phyloP scores from a whole-genome alignment of 108 stramenopile species.

The Pseudonitzschia pungens region DNA sequence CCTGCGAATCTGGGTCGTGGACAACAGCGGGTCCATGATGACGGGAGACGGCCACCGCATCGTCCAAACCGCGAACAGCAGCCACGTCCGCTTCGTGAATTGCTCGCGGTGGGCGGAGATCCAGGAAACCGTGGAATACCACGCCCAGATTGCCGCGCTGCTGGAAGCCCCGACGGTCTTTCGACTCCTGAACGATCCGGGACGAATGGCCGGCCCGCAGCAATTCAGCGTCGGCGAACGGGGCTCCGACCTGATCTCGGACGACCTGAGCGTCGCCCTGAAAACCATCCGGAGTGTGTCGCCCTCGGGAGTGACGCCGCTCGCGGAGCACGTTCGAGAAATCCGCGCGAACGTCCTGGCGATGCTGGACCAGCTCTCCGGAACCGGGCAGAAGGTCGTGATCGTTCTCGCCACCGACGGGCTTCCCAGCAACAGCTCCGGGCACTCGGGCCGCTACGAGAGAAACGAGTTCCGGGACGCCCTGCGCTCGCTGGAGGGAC shows the following conservation, averaged over 20 bases:
- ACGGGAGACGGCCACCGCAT: slow-evolving; percentile 79
- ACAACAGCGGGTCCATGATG: slow-evolving; percentile 73
- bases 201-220: slow-evolving; percentile 40
- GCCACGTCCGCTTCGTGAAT: slow-evolving; percentile 36
- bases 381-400: slow-evolving; percentile 68
- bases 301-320: slow-evolving; percentile 79
- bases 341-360: slow-evolving; percentile 59
- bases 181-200: slow-evolving; percentile 63
- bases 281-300: slow-evolving; percentile 50
- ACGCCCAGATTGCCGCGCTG: slow-evolving; percentile 50
- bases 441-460: slow-evolving; percentile 25
- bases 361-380: slow-evolving; percentile 43
- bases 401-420: slow-evolving; percentile 89
- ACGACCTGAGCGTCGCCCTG: slow-evolving; percentile 50
- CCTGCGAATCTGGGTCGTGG: slow-evolving; percentile 59
- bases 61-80: slow-evolving; percentile 36
- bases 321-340: slow-evolving; percentile 67
- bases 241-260: slow-evolving; percentile 35
- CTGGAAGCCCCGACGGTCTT: slow-evolving; percentile 51
- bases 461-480: slow-evolving; percentile 45
- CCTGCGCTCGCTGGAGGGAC: slow-evolving; percentile 63
- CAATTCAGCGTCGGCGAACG: slow-evolving; percentile 55
- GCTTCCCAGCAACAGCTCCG: slow-evolving; percentile 68
- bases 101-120: slow-evolving; percentile 70
- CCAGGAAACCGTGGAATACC: slow-evolving; percentile 58